Conservation (phyloP, 768 basidiomycete species). For the Lentinula sp. region DNA sequence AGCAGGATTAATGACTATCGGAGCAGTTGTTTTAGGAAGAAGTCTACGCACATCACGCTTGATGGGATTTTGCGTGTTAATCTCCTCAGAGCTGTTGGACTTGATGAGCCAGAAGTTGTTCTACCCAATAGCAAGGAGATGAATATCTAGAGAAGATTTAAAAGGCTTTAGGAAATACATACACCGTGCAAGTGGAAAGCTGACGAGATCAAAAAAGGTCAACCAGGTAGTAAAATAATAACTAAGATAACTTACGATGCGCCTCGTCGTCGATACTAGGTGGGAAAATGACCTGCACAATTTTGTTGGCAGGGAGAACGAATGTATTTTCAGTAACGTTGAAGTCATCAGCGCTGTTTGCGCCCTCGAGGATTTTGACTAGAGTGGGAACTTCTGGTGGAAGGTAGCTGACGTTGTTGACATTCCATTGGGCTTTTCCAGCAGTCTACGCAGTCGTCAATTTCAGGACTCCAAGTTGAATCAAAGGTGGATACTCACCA, state of each 20-base stretch:
- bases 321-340: slow-evolving; percentile 30
- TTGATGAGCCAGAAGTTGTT: slow-evolving; percentile 35
- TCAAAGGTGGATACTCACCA: slow-evolving; percentile 9
- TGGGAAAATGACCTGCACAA: slow-evolving; percentile 31
- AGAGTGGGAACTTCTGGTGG: slow-evolving; percentile 18
- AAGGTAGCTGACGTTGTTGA: slow-evolving; percentile 25
- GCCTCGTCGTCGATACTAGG: slow-evolving; percentile 21
- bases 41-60: slow-evolving; percentile 16
- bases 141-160: not conserved
- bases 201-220: not conserved
- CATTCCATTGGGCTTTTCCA: slow-evolving; percentile 21
- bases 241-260: slow-evolving; percentile 10
- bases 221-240: not conserved
- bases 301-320: slow-evolving; percentile 27
- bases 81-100: slow-evolving; percentile 20
- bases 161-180: not conserved
- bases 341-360: slow-evolving; percentile 19
- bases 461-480: not conserved
- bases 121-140: slow-evolving; percentile 11
- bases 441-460: slow-evolving; percentile 3
- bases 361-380: slow-evolving; percentile 28
- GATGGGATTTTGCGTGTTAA: slow-evolving; percentile 45
- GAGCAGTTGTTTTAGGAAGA: not conserved
- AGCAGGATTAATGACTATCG: not conserved
- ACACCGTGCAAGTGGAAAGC: slow-evolving; percentile 24